A percentile compares a stretch with the other conserved stretches of the same genome.
Evolutionary conservation across 2,329 filamentous ascomycete species (phyloP).

Genomic region (Mollisiaceae sp.): DNA sequence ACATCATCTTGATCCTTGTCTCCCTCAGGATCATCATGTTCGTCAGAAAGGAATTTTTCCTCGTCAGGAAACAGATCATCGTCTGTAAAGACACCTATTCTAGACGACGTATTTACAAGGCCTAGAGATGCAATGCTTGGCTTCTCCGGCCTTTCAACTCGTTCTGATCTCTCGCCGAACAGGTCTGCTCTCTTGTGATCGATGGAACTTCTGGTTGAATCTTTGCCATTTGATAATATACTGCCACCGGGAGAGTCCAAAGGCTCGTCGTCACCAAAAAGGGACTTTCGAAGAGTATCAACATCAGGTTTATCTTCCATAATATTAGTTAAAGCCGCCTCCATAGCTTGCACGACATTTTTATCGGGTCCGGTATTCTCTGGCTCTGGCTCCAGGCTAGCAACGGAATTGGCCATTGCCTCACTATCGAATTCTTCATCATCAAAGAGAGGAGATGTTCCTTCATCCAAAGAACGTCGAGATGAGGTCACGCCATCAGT

Average conservation of each 20-base stretch:
- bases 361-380: constrained; percentile 68
- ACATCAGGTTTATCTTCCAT: constrained; percentile 78
- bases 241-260: constrained; percentile 51
- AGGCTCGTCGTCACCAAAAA: constrained; percentile 62
- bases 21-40: constrained; percentile 72
- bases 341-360: constrained; percentile 88
- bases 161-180: constrained; percentile 58
- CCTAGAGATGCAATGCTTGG: constrained; percentile 91
- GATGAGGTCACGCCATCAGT: constrained; percentile 45
- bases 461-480: constrained; percentile 75
- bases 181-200: constrained; percentile 56
- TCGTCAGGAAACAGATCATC: constrained; percentile 94
- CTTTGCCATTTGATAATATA: constrained; percentile 58
- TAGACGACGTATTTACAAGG: constrained; percentile 83
- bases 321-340: constrained; percentile 89
- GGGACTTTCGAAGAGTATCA: constrained; percentile 67
- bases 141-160: constrained; percentile 62
- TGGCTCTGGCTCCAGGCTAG: constrained; percentile 79
- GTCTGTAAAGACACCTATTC: constrained; percentile 90
- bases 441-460: constrained; percentile 70
- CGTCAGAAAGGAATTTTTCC: constrained; percentile 82
- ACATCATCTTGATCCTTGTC: constrained; percentile 62
- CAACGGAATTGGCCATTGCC: constrained; percentile 70
- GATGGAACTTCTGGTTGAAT: constrained; percentile 66
- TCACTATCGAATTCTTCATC: constrained; percentile 81